These are phyloP conservation scores for Paecilomyces fulvus DNA, from an alignment of 2,329 filamentous ascomycete species.

Conservation along the genomic window DNA sequence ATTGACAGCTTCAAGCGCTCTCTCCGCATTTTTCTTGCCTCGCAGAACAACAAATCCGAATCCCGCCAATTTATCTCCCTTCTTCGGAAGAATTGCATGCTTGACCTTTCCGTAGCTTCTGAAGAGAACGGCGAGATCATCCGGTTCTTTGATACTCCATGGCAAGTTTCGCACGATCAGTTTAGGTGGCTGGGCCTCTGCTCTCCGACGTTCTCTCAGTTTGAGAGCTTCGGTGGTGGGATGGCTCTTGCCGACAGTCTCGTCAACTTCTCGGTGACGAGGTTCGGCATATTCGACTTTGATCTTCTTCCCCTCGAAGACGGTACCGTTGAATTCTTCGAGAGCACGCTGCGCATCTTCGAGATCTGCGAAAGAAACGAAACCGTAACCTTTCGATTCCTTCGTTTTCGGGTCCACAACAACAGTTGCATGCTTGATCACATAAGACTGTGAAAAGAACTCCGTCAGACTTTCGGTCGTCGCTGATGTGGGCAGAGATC, in stretches of 20 bases:
- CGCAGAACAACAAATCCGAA: slow-evolving; percentile 91
- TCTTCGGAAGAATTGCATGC: slow-evolving; percentile 72
- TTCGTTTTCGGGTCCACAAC: slow-evolving; percentile 81
- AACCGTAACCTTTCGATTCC: slow-evolving; percentile 83
- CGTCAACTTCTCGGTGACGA: slow-evolving; percentile 60
- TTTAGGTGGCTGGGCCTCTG: slow-evolving; percentile 57
- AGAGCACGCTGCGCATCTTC: slow-evolving; percentile 80
- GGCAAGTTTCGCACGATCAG: slow-evolving; percentile 88
- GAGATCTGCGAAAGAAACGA: slow-evolving; percentile 90
- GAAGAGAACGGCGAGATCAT: slow-evolving; percentile 73
- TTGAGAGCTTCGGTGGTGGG: slow-evolving; percentile 28
- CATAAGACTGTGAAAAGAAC: slow-evolving; percentile 88
- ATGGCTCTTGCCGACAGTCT: slow-evolving; percentile 37
- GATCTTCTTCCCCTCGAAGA: slow-evolving; percentile 72
- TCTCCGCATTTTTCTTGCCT: slow-evolving; percentile 83
- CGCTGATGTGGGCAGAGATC: slow-evolving; percentile 67
- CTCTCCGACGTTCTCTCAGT: slow-evolving; percentile 48
- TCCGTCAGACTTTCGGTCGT: slow-evolving; percentile 78
- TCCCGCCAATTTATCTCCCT: slow-evolving; percentile 63
- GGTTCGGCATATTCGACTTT: slow-evolving; percentile 82
- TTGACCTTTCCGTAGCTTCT: slow-evolving; percentile 86
- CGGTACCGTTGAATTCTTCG: slow-evolving; percentile 68
- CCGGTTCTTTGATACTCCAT: slow-evolving; percentile 84
- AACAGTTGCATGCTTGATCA: slow-evolving; percentile 92
- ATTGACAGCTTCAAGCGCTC: slow-evolving; percentile 75